Percentiles rank a stretch among this genome's conserved stretches.
These are phyloP conservation scores for Xylaria acuta DNA, from an alignment of 495 filamentous ascomycete genomes.

Conservation along the genomic window DNA sequence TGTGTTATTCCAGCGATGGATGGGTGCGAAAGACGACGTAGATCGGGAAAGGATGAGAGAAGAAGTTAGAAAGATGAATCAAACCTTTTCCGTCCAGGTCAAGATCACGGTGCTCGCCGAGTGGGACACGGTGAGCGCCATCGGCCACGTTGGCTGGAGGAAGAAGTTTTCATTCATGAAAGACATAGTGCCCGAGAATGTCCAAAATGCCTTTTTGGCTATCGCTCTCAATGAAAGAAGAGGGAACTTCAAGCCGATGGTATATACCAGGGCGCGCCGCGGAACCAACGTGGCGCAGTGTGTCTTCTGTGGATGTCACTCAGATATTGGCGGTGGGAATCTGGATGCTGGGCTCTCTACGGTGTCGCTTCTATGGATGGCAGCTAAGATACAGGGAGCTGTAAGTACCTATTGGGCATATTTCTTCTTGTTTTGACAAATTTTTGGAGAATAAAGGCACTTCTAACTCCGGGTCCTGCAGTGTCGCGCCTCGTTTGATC, in stretches of 20 bases:
- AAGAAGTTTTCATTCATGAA: slow-evolving; percentile 13
- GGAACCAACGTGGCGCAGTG: slow-evolving; percentile 6
- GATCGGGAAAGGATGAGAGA: neutral
- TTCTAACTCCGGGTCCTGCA: neutral
- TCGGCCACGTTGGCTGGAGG: slow-evolving; percentile 2
- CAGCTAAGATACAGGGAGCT: slow-evolving; percentile 7
- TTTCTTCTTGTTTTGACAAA: neutral
- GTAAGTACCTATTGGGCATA: neutral
- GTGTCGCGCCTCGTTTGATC: neutral
- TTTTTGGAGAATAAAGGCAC: too few species aligned
- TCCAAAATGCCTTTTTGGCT: slow-evolving; percentile 13
- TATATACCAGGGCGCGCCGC: neutral
- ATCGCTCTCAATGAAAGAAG: slow-evolving; percentile 17
- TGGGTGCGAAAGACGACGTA: slow-evolving; percentile 13
- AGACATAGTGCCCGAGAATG: slow-evolving; percentile 10
- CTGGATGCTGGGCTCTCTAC: slow-evolving; percentile 19
- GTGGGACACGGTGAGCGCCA: slow-evolving; percentile 19
- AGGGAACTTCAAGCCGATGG: slow-evolving; percentile 17
- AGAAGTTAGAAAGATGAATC: slow-evolving; percentile 12
- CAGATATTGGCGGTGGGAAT: slow-evolving; percentile 4
- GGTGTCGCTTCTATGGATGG: slow-evolving; percentile 16
- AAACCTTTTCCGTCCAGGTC: slow-evolving; percentile 2
- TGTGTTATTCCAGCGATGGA: slow-evolving; percentile 14
- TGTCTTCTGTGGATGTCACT: slow-evolving; percentile 13
- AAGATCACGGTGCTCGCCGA: slow-evolving; percentile 16